These are phyloP conservation scores for Balamuthia mandrillaris DNA, from an alignment of 208 protist species.

Conservation along the genomic window DNA sequence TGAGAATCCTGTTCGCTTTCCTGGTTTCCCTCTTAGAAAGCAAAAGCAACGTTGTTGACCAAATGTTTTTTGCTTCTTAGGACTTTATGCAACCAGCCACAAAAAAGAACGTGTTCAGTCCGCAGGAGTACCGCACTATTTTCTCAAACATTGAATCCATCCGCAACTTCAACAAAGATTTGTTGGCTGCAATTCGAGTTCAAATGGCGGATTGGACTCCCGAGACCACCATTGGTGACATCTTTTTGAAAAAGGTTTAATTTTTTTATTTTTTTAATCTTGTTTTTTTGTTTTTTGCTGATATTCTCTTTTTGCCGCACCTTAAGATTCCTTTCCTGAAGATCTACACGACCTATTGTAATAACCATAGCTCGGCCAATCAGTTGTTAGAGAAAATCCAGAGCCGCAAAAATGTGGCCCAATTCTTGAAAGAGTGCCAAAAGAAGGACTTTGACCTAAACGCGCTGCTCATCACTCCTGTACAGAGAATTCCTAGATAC, in stretches of 20 bases:
- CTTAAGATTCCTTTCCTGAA: slow-evolving; percentile 8
- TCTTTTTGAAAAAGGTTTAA: background rate
- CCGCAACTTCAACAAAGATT: background rate
- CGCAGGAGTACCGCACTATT: background rate
- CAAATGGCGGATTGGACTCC: background rate
- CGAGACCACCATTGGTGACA: background rate
- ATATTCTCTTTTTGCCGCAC: background rate
- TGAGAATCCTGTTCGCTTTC: too few relatives aligned
- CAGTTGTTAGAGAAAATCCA: background rate
- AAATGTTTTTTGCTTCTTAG: background rate
- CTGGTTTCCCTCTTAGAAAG: too few relatives aligned
- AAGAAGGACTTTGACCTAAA: background rate
- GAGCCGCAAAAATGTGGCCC: background rate
- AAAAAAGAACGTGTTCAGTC: background rate
- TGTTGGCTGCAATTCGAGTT: background rate
- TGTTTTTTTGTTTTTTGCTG: background rate
- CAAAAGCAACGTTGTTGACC: too few relatives aligned
- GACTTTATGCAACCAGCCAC: background rate
- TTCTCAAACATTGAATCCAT: slow-evolving; percentile 14
- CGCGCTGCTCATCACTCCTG: slow-evolving; percentile 4
- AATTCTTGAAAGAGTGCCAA: background rate
- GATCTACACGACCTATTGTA: background rate
- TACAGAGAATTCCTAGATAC: background rate
- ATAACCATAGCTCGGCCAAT: background rate
- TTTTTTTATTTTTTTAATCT: background rate